These are phyloP conservation scores for Malus asiatica DNA, from an alignment of 306 rosid species.

Conservation along the genomic window DNA sequence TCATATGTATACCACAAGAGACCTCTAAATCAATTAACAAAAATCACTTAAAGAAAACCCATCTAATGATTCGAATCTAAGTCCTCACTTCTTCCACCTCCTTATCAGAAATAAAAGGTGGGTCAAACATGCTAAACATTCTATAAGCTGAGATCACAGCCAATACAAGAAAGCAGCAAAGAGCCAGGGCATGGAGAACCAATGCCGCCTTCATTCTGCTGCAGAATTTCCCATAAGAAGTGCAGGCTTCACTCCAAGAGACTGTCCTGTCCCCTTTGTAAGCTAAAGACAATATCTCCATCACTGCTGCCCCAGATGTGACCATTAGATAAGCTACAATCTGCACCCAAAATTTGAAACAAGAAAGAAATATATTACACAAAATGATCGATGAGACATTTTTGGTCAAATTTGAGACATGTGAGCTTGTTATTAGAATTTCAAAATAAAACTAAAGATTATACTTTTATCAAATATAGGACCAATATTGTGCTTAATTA, in stretches of 20 bases:
- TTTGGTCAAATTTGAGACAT: not conserved
- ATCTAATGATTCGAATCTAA: not conserved
- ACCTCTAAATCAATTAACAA: not conserved
- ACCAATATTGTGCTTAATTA: not conserved
- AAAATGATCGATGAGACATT: not conserved
- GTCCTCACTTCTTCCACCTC: conserved; percentile 26
- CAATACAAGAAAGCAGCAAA: conserved; percentile 50
- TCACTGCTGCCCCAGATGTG: conserved; percentile 53
- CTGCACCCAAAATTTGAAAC: conserved; percentile 22
- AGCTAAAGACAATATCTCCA: conserved; percentile 57
- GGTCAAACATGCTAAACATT: conserved; percentile 54
- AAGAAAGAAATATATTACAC: not conserved
- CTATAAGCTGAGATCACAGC: conserved; percentile 77
- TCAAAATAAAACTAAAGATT: not conserved
- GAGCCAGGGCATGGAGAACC: conserved; percentile 43
- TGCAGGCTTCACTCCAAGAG: conserved; percentile 90
- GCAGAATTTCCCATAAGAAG: conserved; percentile 65
- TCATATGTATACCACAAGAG: not conserved
- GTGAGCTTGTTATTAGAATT: not conserved
- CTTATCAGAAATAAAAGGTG: conserved; percentile 38
- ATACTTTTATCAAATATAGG: not conserved
- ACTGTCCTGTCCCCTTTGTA: conserved; percentile 63
- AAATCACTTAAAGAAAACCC: not conserved
- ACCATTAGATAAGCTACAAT: conserved; percentile 60
- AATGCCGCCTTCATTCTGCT: conserved; percentile 63